Evolutionary conservation across 108 stramenopile species (phyloP).

Genomic region (Cylindrotheca closterium): DNA sequence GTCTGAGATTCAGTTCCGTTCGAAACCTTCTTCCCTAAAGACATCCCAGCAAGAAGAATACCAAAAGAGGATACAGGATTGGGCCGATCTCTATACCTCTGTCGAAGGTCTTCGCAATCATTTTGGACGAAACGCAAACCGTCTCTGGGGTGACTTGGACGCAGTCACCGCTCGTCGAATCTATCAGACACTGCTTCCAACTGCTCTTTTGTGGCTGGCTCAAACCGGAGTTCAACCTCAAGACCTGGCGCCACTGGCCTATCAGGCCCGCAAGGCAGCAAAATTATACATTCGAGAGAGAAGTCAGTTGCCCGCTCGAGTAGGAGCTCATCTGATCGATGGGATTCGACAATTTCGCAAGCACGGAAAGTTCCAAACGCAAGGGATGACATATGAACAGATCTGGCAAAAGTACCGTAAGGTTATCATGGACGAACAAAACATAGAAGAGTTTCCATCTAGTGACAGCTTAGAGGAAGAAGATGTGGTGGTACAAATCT

Average conservation of each 20-base stretch:
- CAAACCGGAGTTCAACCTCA: constrained; percentile 29
- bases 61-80: constrained; percentile 61
- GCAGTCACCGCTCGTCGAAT: constrained; percentile 64
- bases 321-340: constrained; percentile 79
- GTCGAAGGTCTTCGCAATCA: constrained; percentile 60
- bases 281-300: constrained; percentile 91
- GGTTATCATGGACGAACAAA: constrained; percentile 33
- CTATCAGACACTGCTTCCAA: constrained; percentile 83
- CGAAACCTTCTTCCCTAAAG: neutral
- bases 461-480: constrained; percentile 53
- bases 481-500: constrained; percentile 71
- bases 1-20: neutral
- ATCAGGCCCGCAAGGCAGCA: constrained; percentile 84
- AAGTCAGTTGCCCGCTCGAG: constrained; percentile 69
- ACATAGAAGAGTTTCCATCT: constrained; percentile 19
- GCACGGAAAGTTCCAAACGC: constrained; percentile 78
- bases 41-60: constrained; percentile 30
- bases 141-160: constrained; percentile 83
- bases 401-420: constrained; percentile 90
- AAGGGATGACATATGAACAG: constrained; percentile 89
- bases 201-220: constrained; percentile 49
- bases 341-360: constrained; percentile 77
- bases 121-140: constrained; percentile 78
- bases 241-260: constrained; percentile 87
- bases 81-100: constrained; percentile 71